Base-by-base conservation (phyloP, 805 yeast species). In the Candida odintsovae region DNA sequence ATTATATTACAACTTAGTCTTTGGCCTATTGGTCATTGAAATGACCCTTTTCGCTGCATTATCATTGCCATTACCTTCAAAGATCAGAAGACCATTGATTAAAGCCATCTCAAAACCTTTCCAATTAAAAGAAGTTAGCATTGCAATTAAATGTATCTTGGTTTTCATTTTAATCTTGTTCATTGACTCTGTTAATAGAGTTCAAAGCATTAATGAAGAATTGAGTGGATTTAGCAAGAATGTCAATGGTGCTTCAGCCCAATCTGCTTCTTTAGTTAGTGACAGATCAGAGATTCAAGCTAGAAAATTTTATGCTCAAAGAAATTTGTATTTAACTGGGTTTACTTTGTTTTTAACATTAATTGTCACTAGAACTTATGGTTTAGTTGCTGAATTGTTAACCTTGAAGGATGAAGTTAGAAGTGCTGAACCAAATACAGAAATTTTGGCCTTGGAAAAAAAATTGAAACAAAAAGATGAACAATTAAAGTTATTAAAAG, bases 271-370 rank as follows among this genome's bases (percentile, higher is more conserved):
- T 43, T 65, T 68, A 40, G 58, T 63, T 36, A 61, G 67, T 41
- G 92, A 86, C 57, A 75, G 96, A 49, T 70, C 89, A 19, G 98
- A 94, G 61, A 74, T 86, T 46, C 90, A 86, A 66, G 94, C 97
- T 20, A 80, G 97, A 67, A 78, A 90, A 61, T 94, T 94, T 68
- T 90, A 90, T 62, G 89, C 97, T 19, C 99, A 94, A 71, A 82
- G 99, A 71, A 94, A 94, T 73, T 80, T 90, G 83, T 94, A 94
- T 59, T 75, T 94, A 43, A 89, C 97, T 56, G 99, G 99, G 1
- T 89, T 90, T 68, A 90, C 98, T 2, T 76, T 94, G 64, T 94
- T 94, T 65, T 72, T 94, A 59, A 86, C 96, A 2, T 73, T 90
- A 61, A 84, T 89, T 44, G 80, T 90, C 55, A 82, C 84, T 60